These are phyloP conservation scores for Pleurotus giganteus DNA, from an alignment of 768 basidiomycete genomes.

Conservation along the genomic window DNA sequence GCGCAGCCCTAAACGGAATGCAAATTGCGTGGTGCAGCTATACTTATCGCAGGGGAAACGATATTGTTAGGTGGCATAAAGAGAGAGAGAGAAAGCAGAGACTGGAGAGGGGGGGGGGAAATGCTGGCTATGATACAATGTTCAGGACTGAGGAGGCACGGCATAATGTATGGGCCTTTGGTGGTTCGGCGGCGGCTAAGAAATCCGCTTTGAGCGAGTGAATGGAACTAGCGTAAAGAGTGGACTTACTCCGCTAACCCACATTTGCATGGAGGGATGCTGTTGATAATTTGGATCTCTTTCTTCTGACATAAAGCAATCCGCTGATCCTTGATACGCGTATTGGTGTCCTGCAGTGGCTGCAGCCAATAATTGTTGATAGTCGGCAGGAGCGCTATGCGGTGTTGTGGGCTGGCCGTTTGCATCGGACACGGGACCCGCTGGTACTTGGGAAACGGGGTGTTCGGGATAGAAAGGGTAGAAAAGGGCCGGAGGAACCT, in stretches of 20 bases:
- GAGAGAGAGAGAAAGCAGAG: background rate
- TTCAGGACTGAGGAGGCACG: constrained; percentile 13
- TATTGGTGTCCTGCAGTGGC: constrained; percentile 56
- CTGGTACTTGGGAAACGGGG: constrained; percentile 16
- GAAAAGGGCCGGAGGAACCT: constrained; percentile 68
- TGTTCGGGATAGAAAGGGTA: constrained; percentile 77
- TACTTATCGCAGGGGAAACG: background rate
- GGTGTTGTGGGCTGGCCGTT: constrained; percentile 2
- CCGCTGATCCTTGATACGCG: constrained; percentile 54
- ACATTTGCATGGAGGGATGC: constrained; percentile 22
- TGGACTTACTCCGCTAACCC: constrained; percentile 44
- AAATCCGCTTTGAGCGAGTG: background rate
- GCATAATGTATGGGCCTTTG: constrained; percentile 8
- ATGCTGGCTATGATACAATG: background rate
- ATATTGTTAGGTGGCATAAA: background rate
- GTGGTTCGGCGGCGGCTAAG: background rate
- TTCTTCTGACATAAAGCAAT: constrained; percentile 71
- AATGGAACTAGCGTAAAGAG: constrained; percentile 5
- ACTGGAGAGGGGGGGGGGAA: background rate
- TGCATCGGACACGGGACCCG: constrained; percentile 14
- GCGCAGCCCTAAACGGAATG: background rate
- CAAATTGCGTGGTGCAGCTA: background rate
- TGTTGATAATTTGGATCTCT: constrained; percentile 38
- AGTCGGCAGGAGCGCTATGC: constrained; percentile 33
- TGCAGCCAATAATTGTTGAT: constrained; percentile 53